Evolutionary conservation across 352 stramenopile genomes (phyloP).

Genomic region (Thalassiosira hispida): DNA sequence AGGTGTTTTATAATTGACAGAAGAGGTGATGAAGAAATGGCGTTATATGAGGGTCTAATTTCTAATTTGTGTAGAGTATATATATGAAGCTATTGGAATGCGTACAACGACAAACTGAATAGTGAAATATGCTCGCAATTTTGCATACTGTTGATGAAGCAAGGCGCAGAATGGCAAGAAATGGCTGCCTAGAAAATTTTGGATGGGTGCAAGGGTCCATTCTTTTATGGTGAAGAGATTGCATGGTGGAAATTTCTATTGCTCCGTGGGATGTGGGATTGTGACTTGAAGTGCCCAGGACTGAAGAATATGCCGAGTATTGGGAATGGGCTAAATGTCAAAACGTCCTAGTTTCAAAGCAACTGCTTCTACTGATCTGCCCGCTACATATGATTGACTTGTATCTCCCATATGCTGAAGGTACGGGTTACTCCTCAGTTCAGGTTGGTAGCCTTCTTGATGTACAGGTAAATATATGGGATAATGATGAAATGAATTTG

Average conservation of each 20-base stretch:
- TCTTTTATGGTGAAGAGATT: slow-evolving; percentile 22
- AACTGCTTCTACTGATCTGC: not conserved
- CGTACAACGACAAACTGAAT: slow-evolving; percentile 10
- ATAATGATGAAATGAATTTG: no score
- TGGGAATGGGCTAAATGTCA: slow-evolving; percentile 10
- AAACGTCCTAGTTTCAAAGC: slow-evolving; percentile 9
- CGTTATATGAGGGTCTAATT: no score
- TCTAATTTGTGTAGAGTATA: no score
- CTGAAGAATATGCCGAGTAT: slow-evolving; percentile 20
- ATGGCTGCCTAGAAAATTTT: slow-evolving; percentile 12
- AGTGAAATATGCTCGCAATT: slow-evolving; percentile 12
- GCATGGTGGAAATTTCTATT: slow-evolving; percentile 21
- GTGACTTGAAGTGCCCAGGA: slow-evolving; percentile 14
- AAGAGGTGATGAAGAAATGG: no score
- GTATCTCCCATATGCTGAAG: slow-evolving; percentile 16
- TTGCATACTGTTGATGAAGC: slow-evolving; percentile 9
- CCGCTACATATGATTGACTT: slow-evolving; percentile 6
- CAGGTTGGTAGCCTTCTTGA: no score
- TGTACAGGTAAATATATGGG: no score
- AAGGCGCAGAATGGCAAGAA: not conserved
- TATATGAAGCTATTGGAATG: no score
- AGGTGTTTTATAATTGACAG: no score
- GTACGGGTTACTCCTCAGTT: not conserved
- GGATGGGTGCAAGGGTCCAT: slow-evolving; percentile 6
- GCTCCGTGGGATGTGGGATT: slow-evolving; percentile 18